Base-by-base conservation (phyloP, 148 eudicot species). In the Pharnaceum exiguum region DNA sequence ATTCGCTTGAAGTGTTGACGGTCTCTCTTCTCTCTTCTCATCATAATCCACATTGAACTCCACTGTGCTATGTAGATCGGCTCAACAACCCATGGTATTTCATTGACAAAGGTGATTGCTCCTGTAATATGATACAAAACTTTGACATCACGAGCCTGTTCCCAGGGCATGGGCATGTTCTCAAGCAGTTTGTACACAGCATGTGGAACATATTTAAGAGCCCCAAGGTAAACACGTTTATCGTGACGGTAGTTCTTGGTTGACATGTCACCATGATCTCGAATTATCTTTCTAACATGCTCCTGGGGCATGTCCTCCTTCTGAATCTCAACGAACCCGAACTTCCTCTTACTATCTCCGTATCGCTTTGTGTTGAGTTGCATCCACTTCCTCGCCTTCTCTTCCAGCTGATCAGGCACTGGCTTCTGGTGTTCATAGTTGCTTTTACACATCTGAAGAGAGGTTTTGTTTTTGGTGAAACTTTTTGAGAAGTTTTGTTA, bases 11-110 rank as follows among this genome's bases (percentile, higher is more conserved):
- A 93, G 66, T 93, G 96, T 4, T 96, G 79, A 48, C 99, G 75
- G 52, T 94, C 99, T 62, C 99, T 80, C 77, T 94, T 94, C 63
- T 94, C 99, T 46, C 96, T 80, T 53, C 99, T 70, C 99, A 94
- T 94, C 99, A 94, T 94, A 53, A 94, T 94, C 99, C 99, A 94
- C 99, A 94, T 94, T 9, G 96, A 77, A 57, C 99, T 96, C 99
- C 99, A 94, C 88, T 93, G 99, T 42, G 96, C 99, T 52, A 94
- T 68, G 71, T 94, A 94, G 13, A 94, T 94, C 13, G 99, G 99
- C 63, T 94, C 99, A 57, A 80, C 99, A 52, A 94, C 99, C 99
- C 99, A 94, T 2, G 96, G 99, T 53, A 89, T 94, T 69, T 94
- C 99, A 75, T 94, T 94, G 3, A 94, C 99, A 65, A 94, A 94